Base-by-base conservation (phyloP, 2,329 filamentous ascomycete genomes). In the Penicillium sp. region DNA sequence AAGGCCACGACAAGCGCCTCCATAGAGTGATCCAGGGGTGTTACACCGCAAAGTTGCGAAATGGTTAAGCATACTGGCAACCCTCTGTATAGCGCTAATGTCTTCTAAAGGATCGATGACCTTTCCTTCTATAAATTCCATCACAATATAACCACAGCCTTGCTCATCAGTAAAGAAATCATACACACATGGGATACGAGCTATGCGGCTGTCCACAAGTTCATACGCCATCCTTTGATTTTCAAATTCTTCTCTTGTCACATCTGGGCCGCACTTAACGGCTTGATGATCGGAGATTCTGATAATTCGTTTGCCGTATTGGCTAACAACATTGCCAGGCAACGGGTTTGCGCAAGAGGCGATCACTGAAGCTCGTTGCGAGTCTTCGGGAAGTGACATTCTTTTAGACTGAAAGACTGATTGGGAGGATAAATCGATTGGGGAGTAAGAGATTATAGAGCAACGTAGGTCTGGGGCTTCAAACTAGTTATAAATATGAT, bases 81-180 rank as follows among this genome's bases (percentile, higher is more conserved):
- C 53, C 41, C 21, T 62, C 25, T 62, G 12, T 12, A 66, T 43
- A 10, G 52, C 41, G n/a, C 3, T 9, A 21, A 41, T 0, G 12
- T 65, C 62, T 8, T 59, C 51, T 6, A 66, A 48, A 31, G 60
- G 56, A 38, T 67, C 56, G 7, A 66, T 58, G 10, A 61, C 42
- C 54, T 61, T 62, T 13, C 63, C 62, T 25, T 62, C n/a, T 37
- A 66, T 58, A 31, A 59, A 59, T 42, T 63, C 62, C 60, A 67
- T 67, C 37, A 66, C 50, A 53, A 66, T 60, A 59, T 67, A 67
- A 2, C 63, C 62, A 49, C 46, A 54, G 13, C 54, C 59, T n/a
- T 37, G 33, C 13, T 63, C 54, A 40, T 62, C 58, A 17, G 13
- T 33, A 59, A 62, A 64, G 25, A 62, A 64, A 37, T 37, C 46